A percentile compares a stretch with the other conserved stretches of the same genome.
These are phyloP conservation scores for Oropetium thomaeum DNA, from an alignment of 176 grass and related monocot genomes.

Conservation along the genomic window DNA sequence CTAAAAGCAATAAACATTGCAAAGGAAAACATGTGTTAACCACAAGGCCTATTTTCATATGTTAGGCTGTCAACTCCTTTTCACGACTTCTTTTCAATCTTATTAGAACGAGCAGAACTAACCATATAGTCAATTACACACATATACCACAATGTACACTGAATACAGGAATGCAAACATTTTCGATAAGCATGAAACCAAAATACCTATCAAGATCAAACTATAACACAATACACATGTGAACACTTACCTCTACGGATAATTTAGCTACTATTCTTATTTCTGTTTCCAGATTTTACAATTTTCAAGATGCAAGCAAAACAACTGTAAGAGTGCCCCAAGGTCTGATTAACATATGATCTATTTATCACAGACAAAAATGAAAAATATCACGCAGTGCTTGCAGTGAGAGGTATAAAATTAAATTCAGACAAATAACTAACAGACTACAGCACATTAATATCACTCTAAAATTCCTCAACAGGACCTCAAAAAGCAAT, in stretches of 20 bases:
- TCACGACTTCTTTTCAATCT: background rate
- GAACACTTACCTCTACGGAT: background rate
- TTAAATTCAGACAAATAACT: background rate
- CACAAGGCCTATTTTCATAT: background rate
- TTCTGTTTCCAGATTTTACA: background rate
- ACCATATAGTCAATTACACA: background rate
- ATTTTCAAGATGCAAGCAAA: background rate
- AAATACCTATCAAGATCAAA: background rate
- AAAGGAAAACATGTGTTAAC: background rate
- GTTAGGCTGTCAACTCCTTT: background rate
- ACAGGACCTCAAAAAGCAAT: background rate
- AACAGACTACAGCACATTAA: background rate
- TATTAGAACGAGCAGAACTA: background rate
- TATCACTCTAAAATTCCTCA: background rate
- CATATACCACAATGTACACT: background rate
- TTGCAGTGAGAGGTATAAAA: background rate
- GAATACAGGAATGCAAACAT: background rate
- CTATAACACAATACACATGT: background rate
- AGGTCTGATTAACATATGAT: background rate
- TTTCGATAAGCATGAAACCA: background rate
- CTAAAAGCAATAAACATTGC: slow-evolving; percentile 37
- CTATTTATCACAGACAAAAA: background rate
- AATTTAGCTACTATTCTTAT: background rate
- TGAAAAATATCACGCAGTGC: background rate
- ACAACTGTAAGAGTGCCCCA: background rate